Evolutionary conservation across 176 grass and related monocot species (phyloP).

Genomic region (Oryza officinalis): DNA sequence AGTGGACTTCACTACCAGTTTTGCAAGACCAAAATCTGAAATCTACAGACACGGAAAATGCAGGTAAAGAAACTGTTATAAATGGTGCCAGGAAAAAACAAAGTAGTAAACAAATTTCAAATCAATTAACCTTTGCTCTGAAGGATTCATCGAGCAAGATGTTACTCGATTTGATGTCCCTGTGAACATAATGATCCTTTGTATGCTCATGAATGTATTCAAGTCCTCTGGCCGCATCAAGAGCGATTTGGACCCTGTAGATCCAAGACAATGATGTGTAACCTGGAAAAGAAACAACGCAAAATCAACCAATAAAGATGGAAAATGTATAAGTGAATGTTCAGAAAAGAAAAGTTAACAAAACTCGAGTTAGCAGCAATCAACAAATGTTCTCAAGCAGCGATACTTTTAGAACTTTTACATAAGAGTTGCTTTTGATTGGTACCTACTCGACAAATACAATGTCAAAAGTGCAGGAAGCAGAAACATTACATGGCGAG

Average conservation of each 20-base stretch:
- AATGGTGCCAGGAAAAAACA: neutral
- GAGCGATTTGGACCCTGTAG: conserved; percentile 89
- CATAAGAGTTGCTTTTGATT: neutral
- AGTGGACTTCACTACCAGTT: conserved; percentile 82
- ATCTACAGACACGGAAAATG: conserved; percentile 54
- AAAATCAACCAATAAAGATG: conserved; percentile 9
- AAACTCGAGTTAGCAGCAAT: conserved; percentile 1
- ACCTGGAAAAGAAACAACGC: conserved; percentile 50
- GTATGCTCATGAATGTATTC: conserved; percentile 99
- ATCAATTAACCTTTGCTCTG: conserved; percentile 75
- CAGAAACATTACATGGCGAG: conserved; percentile 19
- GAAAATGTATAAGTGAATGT: neutral
- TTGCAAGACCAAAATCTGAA: conserved; percentile 98
- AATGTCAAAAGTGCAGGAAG: conserved; percentile 3
- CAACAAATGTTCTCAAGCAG: neutral
- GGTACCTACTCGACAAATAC: neutral
- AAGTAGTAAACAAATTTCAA: neutral
- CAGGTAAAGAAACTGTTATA: neutral
- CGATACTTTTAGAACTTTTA: neutral
- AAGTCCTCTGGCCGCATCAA: conserved; percentile 95
- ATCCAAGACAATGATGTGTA: conserved; percentile 94
- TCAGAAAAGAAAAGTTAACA: neutral
- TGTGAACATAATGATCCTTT: conserved; percentile 98
- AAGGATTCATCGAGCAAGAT: conserved; percentile 94
- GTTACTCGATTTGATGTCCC: conserved; percentile 99